Conservation (phyloP, 768 basidiomycete genomes). For the Phylloporus sp. region DNA sequence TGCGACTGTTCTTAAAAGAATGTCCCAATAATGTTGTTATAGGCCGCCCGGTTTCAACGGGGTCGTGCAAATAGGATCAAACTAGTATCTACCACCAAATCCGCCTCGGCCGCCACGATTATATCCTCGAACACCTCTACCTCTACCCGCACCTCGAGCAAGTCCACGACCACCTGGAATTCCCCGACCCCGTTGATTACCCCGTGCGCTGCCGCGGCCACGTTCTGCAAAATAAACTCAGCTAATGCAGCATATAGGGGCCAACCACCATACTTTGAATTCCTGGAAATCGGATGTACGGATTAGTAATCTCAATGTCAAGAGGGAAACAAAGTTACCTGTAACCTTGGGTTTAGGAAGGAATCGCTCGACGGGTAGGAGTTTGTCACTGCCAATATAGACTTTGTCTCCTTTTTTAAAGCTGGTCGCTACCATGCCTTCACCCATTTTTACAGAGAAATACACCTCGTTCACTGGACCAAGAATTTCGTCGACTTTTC, state of each 20-base stretch:
- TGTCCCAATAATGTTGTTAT: neutral
- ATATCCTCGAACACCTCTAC: conserved; percentile 36
- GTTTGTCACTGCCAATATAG: conserved; percentile 95
- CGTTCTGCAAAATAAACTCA: conserved; percentile 42
- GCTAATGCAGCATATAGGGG: conserved; percentile 5
- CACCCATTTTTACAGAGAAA: conserved; percentile 96
- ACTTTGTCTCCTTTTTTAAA: conserved; percentile 99
- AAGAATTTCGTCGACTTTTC: conserved; percentile 99
- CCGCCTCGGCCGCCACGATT: conserved; percentile 43
- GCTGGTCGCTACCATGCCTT: conserved; percentile 91
- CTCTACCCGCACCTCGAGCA: conserved; percentile 36
- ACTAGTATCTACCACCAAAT: conserved; percentile 41
- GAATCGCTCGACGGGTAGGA: conserved; percentile 93
- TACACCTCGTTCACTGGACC: conserved; percentile 98
- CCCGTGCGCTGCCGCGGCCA: conserved; percentile 36
- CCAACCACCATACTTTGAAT: conserved; percentile 8
- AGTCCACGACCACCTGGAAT: conserved; percentile 28
- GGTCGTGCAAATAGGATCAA: conserved; percentile 47
- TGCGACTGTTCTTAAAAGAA: too few species aligned
- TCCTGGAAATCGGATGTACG: conserved; percentile 24
- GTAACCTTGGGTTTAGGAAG: conserved; percentile 89
- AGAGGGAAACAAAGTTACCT: conserved; percentile 42
- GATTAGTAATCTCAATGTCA: conserved; percentile 3
- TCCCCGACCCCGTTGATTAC: conserved; percentile 25
- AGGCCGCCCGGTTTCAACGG: conserved; percentile 47